Evolutionary conservation across 768 basidiomycete species (phyloP).

Genomic region (Lactarius akahatsu): DNA sequence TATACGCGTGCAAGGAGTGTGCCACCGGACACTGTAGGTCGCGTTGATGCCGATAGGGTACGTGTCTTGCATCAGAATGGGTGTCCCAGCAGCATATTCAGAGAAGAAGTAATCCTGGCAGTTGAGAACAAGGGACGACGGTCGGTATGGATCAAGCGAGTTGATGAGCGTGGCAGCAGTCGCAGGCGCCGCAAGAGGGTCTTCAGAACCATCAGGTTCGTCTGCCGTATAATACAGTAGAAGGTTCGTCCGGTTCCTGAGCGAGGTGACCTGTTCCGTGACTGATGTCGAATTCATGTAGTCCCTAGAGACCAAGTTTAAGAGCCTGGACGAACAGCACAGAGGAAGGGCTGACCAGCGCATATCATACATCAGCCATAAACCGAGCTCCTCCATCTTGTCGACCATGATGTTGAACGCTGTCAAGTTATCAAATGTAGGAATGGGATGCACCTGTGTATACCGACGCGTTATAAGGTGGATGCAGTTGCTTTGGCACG

Average conservation of each 20-base stretch:
- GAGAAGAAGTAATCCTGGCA: conserved; percentile 63
- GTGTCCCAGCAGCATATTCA: conserved; percentile 59
- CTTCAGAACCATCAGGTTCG: conserved; percentile 67
- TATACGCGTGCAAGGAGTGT: conserved; percentile 59
- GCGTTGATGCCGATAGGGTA: conserved; percentile 59
- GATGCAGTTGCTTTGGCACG: neutral
- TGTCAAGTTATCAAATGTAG: conserved; percentile 60
- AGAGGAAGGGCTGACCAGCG: conserved; percentile 42
- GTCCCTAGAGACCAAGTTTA: conserved; percentile 37
- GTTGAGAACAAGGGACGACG: conserved; percentile 54
- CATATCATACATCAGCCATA: conserved; percentile 87
- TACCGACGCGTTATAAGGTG: neutral
- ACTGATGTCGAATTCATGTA: conserved; percentile 67
- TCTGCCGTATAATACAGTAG: conserved; percentile 74
- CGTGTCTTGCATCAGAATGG: conserved; percentile 69
- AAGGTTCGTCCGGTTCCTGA: conserved; percentile 68
- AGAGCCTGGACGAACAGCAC: neutral
- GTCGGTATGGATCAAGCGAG: conserved; percentile 56
- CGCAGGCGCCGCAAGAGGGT: conserved; percentile 61
- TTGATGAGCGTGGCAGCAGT: conserved; percentile 48
- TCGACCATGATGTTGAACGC: conserved; percentile 59
- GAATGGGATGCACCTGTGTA: conserved; percentile 64
- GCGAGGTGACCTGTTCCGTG: conserved; percentile 62
- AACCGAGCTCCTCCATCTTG: conserved; percentile 64
- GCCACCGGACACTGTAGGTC: conserved; percentile 59